These are phyloP conservation scores for Exserohilum turcica DNA, from an alignment of 2,329 filamentous ascomycete species.

Conservation along the genomic window DNA sequence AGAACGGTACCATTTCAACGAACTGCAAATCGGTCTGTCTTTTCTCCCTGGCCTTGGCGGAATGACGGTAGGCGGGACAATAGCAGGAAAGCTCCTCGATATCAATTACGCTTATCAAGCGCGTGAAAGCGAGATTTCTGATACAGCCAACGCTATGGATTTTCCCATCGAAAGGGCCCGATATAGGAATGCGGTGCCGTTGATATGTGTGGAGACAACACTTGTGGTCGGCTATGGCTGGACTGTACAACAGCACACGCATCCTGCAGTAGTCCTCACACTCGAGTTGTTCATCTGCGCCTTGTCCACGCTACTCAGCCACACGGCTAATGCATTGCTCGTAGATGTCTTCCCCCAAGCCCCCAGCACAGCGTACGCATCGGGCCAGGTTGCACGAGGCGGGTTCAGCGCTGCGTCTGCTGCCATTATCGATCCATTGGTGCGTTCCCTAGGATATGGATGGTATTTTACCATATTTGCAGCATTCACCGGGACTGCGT, in stretches of 20 bases:
- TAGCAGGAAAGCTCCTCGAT: not conserved
- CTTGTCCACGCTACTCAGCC: not conserved
- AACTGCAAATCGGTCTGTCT: not conserved
- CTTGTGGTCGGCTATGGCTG: not conserved
- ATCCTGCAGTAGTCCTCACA: not conserved
- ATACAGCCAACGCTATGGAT: not conserved
- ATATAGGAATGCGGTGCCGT: not conserved
- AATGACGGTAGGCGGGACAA: not conserved
- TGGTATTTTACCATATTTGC: not conserved
- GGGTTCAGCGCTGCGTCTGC: not conserved
- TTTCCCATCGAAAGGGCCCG: not conserved
- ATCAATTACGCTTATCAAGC: not conserved
- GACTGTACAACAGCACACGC: not conserved
- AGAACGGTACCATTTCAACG: not conserved
- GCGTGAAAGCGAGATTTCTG: not conserved
- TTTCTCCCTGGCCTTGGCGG: not conserved
- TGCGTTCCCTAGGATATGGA: not conserved
- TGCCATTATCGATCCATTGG: not conserved
- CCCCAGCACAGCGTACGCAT: not conserved
- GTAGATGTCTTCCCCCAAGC: not conserved
- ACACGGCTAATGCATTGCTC: too few species aligned
- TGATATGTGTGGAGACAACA: not conserved
- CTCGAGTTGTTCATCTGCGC: not conserved
- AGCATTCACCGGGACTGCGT: not conserved
- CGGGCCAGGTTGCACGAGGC: not conserved